Evolutionary conservation across 2,329 filamentous ascomycete species (phyloP).

Genomic region (Colletotrichum tropicale): DNA sequence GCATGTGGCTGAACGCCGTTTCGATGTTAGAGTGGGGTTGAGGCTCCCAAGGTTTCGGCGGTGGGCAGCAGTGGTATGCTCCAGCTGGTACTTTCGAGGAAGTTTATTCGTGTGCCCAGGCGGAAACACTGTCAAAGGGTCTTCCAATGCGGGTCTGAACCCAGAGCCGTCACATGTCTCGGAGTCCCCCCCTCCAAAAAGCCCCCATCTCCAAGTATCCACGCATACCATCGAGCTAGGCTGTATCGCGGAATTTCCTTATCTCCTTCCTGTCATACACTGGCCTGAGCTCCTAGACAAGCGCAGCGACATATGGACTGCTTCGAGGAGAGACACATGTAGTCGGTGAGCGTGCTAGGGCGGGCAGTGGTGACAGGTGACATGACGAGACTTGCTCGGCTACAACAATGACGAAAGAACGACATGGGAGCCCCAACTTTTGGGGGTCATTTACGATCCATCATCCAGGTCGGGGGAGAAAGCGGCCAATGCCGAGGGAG

Average conservation of each 20-base stretch:
- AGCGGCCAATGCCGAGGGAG: not conserved
- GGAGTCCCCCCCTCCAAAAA: not conserved
- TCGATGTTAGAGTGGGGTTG: not conserved
- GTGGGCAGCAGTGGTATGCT: not conserved
- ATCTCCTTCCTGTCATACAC: not conserved
- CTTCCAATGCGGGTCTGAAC: not conserved
- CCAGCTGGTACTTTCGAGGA: not conserved
- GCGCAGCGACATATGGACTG: not conserved
- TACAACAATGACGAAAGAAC: not conserved
- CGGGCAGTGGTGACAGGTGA: not conserved
- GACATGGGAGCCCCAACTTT: not conserved
- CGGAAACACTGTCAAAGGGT: not conserved
- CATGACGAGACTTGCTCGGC: not conserved
- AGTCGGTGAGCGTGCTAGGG: constrained; percentile 2
- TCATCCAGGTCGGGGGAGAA: not conserved
- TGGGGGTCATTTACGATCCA: not conserved
- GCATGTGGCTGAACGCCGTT: not conserved
- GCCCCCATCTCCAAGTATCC: not conserved
- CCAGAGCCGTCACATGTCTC: not conserved
- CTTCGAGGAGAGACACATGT: not conserved
- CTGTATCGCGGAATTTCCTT: not conserved
- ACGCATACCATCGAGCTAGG: not conserved
- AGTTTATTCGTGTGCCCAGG: not conserved
- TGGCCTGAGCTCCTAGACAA: not conserved
- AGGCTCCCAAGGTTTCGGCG: not conserved